Evolutionary conservation across 2,329 filamentous ascomycete genomes (phyloP).

Genomic region (Pezicula neosporulosa): DNA sequence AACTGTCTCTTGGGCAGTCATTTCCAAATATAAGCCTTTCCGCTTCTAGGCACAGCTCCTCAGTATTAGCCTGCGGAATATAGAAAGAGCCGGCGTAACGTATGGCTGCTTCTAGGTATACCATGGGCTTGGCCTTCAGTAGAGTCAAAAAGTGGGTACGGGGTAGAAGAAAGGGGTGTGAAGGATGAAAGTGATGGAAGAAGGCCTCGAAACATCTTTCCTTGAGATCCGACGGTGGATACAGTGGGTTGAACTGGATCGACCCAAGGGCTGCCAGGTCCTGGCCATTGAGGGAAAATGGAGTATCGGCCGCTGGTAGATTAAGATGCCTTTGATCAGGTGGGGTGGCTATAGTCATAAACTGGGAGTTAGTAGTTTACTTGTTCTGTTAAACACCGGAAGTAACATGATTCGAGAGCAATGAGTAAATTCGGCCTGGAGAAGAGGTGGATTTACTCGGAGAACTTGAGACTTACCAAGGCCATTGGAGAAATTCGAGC

Average conservation of each 20-base stretch:
- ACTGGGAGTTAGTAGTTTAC: no score
- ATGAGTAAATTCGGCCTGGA: no score
- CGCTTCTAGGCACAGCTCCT: slow-evolving; percentile 16
- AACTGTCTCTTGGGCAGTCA: slow-evolving; percentile 32
- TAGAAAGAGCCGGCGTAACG: slow-evolving; percentile 26
- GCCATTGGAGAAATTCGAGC: slow-evolving; percentile 13
- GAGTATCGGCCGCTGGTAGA: slow-evolving; percentile 13
- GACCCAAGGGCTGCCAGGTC: slow-evolving; percentile 5
- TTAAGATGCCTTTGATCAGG: slow-evolving; percentile 20
- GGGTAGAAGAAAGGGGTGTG: slow-evolving; percentile 56
- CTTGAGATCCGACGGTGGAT: slow-evolving; percentile 31
- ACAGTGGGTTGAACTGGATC: slow-evolving; percentile 13
- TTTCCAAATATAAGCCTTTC: slow-evolving; percentile 16
- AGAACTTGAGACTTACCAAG: slow-evolving; percentile 1
- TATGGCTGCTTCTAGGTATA: slow-evolving; percentile 23
- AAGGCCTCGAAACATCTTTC: slow-evolving; percentile 27
- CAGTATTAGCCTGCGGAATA: slow-evolving; percentile 20
- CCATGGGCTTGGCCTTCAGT: slow-evolving; percentile 39
- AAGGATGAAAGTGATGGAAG: slow-evolving; percentile 46
- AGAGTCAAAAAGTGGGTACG: slow-evolving; percentile 46
- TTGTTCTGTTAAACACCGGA: no score
- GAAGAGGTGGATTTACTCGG: no score
- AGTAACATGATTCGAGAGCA: no score
- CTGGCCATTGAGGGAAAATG: slow-evolving; percentile 15
- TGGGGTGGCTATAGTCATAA: slow-evolving; percentile 13